Percentiles rank a stretch among this genome's conserved stretches.
Evolutionary conservation across 345 rosid species (phyloP).

Genomic region (Arabidopsis arenosa): DNA sequence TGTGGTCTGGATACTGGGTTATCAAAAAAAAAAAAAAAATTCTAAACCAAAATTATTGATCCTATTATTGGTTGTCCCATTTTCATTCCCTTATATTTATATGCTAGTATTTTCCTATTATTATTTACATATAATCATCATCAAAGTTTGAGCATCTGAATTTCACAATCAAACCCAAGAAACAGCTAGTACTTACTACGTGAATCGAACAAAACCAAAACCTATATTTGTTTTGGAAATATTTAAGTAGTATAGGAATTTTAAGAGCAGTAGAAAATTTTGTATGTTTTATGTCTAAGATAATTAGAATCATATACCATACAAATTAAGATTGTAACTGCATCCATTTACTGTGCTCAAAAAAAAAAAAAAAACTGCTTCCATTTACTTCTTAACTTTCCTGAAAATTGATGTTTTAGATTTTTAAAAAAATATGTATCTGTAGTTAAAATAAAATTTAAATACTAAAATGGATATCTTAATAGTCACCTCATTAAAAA

Average conservation of each 20-base stretch:
- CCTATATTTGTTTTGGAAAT: background rate
- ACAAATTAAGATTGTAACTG: too few species aligned
- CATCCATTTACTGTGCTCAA: too few species aligned
- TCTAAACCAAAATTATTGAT: constrained; percentile 14
- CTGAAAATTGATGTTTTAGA: background rate
- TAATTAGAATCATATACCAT: too few species aligned
- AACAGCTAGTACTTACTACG: background rate
- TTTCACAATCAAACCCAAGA: background rate
- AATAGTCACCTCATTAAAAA: too few species aligned
- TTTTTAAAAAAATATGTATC: background rate
- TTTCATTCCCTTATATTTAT: background rate
- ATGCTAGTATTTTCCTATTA: too few species aligned
- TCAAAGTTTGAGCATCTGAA: background rate
- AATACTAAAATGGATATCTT: background rate
- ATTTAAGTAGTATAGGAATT: too few species aligned
- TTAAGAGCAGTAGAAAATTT: too few species aligned
- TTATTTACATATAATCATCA: too few species aligned
- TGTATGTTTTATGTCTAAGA: too few species aligned
- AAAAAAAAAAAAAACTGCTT: too few species aligned
- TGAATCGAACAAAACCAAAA: background rate
- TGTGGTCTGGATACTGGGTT: too few species aligned
- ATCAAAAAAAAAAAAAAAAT: too few species aligned
- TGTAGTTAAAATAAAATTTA: background rate
- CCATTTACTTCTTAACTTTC: background rate
- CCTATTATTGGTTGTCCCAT: background rate